These are phyloP conservation scores for Bryoglossum gracile DNA, from an alignment of 495 filamentous ascomycete genomes.

Conservation along the genomic window DNA sequence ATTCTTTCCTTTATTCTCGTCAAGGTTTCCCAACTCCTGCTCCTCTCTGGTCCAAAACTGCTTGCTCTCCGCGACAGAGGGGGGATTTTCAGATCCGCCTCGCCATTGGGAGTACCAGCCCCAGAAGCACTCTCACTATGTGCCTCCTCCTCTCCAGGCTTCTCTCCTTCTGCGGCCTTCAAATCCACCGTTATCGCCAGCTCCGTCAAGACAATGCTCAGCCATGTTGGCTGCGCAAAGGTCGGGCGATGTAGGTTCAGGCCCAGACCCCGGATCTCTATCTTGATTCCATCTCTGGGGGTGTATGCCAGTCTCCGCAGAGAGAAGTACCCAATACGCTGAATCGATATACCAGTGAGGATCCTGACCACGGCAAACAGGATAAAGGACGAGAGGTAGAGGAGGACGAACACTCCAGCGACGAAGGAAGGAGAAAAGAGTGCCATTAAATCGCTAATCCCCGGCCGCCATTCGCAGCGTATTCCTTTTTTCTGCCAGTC, in stretches of 20 bases:
- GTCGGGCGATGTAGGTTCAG: slow-evolving; percentile 85
- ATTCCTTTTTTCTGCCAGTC: neutral
- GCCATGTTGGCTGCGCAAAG: slow-evolving; percentile 94
- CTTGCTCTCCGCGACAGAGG: slow-evolving; percentile 11
- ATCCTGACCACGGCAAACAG: slow-evolving; percentile 90
- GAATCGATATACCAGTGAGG: slow-evolving; percentile 89
- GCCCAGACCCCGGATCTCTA: slow-evolving; percentile 85
- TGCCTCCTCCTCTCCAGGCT: slow-evolving; percentile 21
- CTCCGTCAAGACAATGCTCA: slow-evolving; percentile 81
- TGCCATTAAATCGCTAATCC: slow-evolving; percentile 17
- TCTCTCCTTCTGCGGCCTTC: slow-evolving; percentile 47
- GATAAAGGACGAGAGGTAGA: slow-evolving; percentile 87
- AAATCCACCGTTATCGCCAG: slow-evolving; percentile 77
- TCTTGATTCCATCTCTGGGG: slow-evolving; percentile 74
- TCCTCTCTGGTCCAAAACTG: slow-evolving; percentile 35
- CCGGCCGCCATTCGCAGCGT: slow-evolving; percentile 14
- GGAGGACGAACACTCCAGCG: slow-evolving; percentile 71
- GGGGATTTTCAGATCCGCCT: slow-evolving; percentile 16
- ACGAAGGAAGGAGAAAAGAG: slow-evolving; percentile 64
- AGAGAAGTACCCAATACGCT: slow-evolving; percentile 87
- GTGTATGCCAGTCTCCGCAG: slow-evolving; percentile 84
- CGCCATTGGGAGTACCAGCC: slow-evolving; percentile 19
- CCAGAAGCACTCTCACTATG: slow-evolving; percentile 17
- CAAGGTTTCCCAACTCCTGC: slow-evolving; percentile 71
- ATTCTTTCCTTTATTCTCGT: slow-evolving; percentile 73